Percentiles rank a stretch among this genome's conserved stretches.
phyloP scores from a whole-genome alignment of 2,329 filamentous ascomycete species.

The Aspergillus felis region DNA sequence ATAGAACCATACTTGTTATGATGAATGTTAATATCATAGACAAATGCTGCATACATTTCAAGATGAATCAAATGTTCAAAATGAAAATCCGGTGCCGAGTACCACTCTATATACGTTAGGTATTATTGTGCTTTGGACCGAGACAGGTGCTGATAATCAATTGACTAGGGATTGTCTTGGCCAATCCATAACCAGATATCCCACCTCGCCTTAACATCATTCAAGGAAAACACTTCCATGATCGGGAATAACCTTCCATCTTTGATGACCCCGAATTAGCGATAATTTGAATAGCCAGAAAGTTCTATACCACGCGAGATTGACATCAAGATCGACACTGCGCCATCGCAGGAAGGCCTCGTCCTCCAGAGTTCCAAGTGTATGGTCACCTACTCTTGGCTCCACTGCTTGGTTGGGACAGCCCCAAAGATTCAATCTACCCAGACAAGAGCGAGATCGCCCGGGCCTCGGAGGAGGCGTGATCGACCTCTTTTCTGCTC shows the following conservation, averaged over 20 bases:
- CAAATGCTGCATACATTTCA: neutral
- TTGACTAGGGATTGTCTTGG: too few species aligned
- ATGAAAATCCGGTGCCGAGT: neutral
- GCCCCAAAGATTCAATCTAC: neutral
- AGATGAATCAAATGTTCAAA: neutral
- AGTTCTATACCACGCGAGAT: neutral
- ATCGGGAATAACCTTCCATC: too few species aligned
- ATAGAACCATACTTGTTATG: neutral
- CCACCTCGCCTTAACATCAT: too few species aligned
- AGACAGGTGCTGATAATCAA: neutral
- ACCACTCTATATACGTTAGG: too few species aligned
- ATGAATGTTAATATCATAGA: neutral
- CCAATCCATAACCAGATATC: too few species aligned
- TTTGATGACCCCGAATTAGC: too few species aligned
- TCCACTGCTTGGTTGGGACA: neutral
- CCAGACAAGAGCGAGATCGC: neutral
- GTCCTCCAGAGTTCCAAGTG: neutral
- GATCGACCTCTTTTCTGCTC: neutral
- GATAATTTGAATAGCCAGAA: too few species aligned
- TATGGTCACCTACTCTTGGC: neutral
- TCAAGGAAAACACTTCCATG: too few species aligned
- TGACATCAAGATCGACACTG: neutral
- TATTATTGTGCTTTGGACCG: too few species aligned
- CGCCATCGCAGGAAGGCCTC: constrained; percentile 7
- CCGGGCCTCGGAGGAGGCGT: neutral